These are phyloP conservation scores for Fusarium sp. DNA, from an alignment of 2,329 filamentous ascomycete genomes.

Conservation along the genomic window DNA sequence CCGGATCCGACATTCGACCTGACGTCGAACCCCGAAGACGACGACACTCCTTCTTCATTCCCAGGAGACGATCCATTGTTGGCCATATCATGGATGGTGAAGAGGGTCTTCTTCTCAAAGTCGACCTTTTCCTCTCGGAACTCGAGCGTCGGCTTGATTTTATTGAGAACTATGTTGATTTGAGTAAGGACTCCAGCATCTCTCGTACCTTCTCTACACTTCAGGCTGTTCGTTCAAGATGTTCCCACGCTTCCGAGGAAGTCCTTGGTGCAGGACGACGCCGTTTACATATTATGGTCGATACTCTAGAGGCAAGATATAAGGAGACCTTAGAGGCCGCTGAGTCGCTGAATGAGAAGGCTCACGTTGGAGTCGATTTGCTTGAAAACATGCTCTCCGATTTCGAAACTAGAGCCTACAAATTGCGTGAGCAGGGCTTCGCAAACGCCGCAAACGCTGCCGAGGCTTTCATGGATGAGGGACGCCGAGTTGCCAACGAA, in stretches of 20 bases:
- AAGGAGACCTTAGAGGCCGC: constrained; percentile 85
- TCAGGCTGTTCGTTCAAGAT: constrained; percentile 86
- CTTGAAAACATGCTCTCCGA: constrained; percentile 88
- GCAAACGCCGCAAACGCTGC: constrained; percentile 73
- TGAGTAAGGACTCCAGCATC: constrained; percentile 84
- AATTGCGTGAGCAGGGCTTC: constrained; percentile 80
- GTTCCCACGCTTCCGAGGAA: constrained; percentile 89
- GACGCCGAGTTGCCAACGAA: constrained; percentile 83
- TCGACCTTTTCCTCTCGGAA: constrained; percentile 85
- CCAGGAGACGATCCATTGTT: constrained; percentile 67
- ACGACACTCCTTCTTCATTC: constrained; percentile 67
- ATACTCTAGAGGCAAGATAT: constrained; percentile 89
- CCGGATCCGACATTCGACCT: constrained; percentile 52
- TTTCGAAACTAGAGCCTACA: constrained; percentile 83
- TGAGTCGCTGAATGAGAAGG: constrained; percentile 91
- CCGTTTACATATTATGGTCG: constrained; percentile 87
- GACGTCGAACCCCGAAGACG: constrained; percentile 49
- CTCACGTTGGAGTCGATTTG: constrained; percentile 84
- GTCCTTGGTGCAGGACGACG: constrained; percentile 87
- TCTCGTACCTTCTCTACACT: constrained; percentile 86
- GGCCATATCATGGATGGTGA: constrained; percentile 70
- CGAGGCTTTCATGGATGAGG: constrained; percentile 78
- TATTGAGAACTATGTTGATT: constrained; percentile 86
- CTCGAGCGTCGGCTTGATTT: constrained; percentile 87
- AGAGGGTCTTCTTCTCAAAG: constrained; percentile 69